A percentile compares a stretch with the other conserved stretches of the same genome.
phyloP scores from a whole-genome alignment of 1,284 basidiomycete genomes.

The Ceratobasidium sp. region DNA sequence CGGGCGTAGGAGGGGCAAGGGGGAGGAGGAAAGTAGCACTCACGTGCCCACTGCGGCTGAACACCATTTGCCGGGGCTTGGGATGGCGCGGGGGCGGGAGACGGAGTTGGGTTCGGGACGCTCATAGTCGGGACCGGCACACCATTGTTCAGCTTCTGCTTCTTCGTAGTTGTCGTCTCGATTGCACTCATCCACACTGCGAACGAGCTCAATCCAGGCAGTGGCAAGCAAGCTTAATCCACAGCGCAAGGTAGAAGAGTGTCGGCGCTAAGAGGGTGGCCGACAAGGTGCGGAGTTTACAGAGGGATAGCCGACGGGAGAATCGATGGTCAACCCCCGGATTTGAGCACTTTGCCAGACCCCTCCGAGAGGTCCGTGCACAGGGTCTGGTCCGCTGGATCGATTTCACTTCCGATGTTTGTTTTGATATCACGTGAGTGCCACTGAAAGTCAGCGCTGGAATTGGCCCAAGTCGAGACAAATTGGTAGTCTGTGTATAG shows the following conservation, averaged over 20 bases:
- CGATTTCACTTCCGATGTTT: no score
- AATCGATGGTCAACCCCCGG: slow-evolving; percentile 32
- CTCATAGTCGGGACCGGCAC: slow-evolving; percentile 37
- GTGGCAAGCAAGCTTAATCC: slow-evolving; percentile 33
- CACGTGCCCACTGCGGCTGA: slow-evolving; percentile 33
- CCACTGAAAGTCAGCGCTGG: neutral
- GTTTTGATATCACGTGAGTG: slow-evolving; percentile 2
- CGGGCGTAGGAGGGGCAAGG: neutral
- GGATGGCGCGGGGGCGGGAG: slow-evolving; percentile 9
- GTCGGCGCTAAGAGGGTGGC: slow-evolving; percentile 7
- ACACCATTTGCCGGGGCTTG: slow-evolving; percentile 18
- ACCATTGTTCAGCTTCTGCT: slow-evolving; percentile 40
- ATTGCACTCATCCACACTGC: slow-evolving; percentile 28
- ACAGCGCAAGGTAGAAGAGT: no score
- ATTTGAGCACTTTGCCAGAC: slow-evolving; percentile 30
- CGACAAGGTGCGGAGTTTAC: slow-evolving; percentile 12
- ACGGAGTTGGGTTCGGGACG: slow-evolving; percentile 34
- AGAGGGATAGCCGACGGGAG: slow-evolving; percentile 24
- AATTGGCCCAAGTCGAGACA: neutral
- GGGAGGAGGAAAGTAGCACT: slow-evolving; percentile 10
- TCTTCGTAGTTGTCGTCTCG: slow-evolving; percentile 33
- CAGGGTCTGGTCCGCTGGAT: neutral
- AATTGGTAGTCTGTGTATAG: neutral
- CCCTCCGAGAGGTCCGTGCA: slow-evolving; percentile 25
- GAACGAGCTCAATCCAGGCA: slow-evolving; percentile 28